phyloP scores from a whole-genome alignment of 805 yeast genomes.

The Komagataella phaffii region DNA sequence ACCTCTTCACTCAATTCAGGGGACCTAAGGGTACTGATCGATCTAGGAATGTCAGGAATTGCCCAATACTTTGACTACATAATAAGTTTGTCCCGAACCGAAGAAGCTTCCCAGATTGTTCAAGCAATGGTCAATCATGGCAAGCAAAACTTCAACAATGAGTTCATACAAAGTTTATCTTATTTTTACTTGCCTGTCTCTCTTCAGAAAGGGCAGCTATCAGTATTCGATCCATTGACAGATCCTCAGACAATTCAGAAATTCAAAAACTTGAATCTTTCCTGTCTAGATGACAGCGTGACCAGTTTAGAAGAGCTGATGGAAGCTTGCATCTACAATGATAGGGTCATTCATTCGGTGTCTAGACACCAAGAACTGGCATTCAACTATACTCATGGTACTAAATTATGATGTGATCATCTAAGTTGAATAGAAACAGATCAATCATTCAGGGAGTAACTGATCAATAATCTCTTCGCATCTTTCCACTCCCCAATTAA shows the following conservation, averaged over 20 bases:
- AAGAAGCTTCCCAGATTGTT: background rate
- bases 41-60: background rate
- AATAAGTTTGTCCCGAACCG: background rate
- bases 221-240: background rate
- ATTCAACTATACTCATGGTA: background rate
- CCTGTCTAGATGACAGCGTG: background rate
- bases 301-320: background rate
- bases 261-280: background rate
- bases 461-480: background rate
- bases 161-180: background rate
- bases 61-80: background rate
- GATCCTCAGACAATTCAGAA: background rate
- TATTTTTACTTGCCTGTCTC: background rate
- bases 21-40: background rate
- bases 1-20: background rate
- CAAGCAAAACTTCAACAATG: background rate
- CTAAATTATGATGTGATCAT: background rate
- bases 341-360: background rate
- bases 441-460: background rate
- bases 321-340: background rate
- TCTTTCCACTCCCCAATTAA: slow-evolving; percentile 45
- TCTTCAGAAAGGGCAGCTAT: background rate
- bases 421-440: slow-evolving; percentile 4
- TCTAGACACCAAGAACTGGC: background rate
- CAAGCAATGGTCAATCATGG: background rate